phyloP scores from a whole-genome alignment of 2,329 filamentous ascomycete genomes.

The Pseudogymnoascus sp. region DNA sequence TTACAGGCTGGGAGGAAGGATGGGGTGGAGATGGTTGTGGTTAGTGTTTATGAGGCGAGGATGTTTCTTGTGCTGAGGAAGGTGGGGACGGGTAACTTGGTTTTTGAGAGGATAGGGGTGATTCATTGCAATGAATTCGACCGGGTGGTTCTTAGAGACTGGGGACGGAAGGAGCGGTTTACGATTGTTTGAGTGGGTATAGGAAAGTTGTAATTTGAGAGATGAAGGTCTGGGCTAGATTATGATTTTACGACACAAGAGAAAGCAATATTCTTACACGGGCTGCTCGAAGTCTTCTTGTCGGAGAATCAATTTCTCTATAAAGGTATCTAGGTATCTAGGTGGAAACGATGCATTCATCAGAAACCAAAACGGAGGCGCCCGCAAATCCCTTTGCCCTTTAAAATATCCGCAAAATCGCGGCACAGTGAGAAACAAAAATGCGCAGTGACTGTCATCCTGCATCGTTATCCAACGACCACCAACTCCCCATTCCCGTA shows the following conservation, averaged over 20 bases:
- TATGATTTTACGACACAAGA: not conserved
- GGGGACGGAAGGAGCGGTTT: not conserved
- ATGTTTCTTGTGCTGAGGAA: not conserved
- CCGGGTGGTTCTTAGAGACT: not conserved
- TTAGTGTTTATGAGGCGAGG: slow-evolving; percentile 1
- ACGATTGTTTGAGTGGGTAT: not conserved
- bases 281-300: not conserved
- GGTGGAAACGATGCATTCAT: not conserved
- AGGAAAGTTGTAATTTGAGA: not conserved
- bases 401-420: not conserved
- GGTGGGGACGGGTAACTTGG: not conserved
- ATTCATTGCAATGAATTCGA: not conserved
- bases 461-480: not conserved
- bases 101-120: not conserved
- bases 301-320: not conserved
- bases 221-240: not conserved
- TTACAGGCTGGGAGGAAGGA: slow-evolving; percentile 2
- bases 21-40: not conserved
- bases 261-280: not conserved
- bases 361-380: not conserved
- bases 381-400: not conserved
- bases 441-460: not conserved
- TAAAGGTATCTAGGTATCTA: not conserved
- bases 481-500: not conserved
- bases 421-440: slow-evolving; percentile 3